phyloP scores from a whole-genome alignment of 352 stramenopile genomes.

The Pythium guiyangense region DNA sequence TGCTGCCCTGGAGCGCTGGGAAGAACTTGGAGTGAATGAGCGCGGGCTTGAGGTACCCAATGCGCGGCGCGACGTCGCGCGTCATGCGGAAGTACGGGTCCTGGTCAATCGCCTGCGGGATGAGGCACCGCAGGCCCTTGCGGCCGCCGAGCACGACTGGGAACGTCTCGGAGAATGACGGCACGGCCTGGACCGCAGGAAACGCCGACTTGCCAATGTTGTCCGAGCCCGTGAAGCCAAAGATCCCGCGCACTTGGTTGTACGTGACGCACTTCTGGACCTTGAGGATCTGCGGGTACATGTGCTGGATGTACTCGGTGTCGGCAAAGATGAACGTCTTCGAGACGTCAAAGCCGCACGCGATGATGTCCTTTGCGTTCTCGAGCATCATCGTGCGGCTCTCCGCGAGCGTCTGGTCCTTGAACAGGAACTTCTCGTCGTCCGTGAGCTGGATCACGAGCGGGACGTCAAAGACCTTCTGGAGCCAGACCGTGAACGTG shows the following conservation, averaged over 20 bases:
- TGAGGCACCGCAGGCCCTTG: slow-evolving; percentile 95
- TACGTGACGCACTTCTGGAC: slow-evolving; percentile 99
- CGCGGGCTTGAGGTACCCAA: slow-evolving; percentile 95
- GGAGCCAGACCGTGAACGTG: slow-evolving; percentile 98
- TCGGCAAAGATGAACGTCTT: slow-evolving; percentile 99
- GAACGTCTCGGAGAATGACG: slow-evolving; percentile 98
- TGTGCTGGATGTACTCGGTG: slow-evolving; percentile 98
- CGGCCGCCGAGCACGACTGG: slow-evolving; percentile 82
- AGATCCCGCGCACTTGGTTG: slow-evolving; percentile 97
- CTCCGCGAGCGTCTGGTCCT: slow-evolving; percentile 91
- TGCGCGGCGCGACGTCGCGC: slow-evolving; percentile 96
- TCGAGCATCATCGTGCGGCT: slow-evolving; percentile 94
- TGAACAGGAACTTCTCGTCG: slow-evolving; percentile 99
- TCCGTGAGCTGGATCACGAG: slow-evolving; percentile 99
- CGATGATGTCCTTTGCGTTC: slow-evolving; percentile 99
- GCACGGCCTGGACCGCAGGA: slow-evolving; percentile 96
- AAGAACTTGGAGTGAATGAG: slow-evolving; percentile 99
- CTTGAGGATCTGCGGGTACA: slow-evolving; percentile 99
- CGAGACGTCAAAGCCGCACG: slow-evolving; percentile 94
- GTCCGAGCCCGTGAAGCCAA: slow-evolving; percentile 97
- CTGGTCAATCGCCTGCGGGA: slow-evolving; percentile 99
- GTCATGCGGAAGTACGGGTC: slow-evolving; percentile 99
- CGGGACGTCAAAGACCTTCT: slow-evolving; percentile 98
- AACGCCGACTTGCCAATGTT: slow-evolving; percentile 99
- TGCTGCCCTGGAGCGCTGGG: slow-evolving; percentile 94